Evolutionary conservation across 495 filamentous ascomycete species (phyloP), one percentile per base, ranked within the genome.

Genomic region (Penicillium taxi): DNA sequence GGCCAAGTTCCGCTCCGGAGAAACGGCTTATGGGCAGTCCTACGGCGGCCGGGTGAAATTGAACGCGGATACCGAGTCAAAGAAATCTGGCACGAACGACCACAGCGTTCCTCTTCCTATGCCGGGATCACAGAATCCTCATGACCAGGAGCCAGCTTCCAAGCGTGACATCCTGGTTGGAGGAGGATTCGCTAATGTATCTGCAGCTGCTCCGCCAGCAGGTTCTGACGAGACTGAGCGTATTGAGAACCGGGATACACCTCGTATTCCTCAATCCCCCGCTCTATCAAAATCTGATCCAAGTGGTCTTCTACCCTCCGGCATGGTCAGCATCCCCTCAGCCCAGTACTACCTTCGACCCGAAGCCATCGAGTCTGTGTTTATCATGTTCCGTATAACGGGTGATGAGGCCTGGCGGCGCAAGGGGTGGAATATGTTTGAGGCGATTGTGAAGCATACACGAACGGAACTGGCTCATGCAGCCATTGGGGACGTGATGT

Each of bases 361-460:
- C 28, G 88, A 95, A 67, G 88, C 88, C 2, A 94, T 95, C 45
- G 88, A 95, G 57, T 93, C 85, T 1, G 86, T 95, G 9, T 95
- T 86, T 72, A 88, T 93, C 67, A 86, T 94, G 82, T 94, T 84
- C 67, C 84, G 88, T 50, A 80, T 91, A 45, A 94, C 87, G 0
- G 88, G 86, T 35, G 83, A 91, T 37, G 57, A 71, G 0, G 56
- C 63, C 30, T 95, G 86, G 86, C 84, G 86, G 37, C 76, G 83
- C 38, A 83, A 84, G 47, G 88, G 87, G 13, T 95, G 88, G 88
- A 72, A 76, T 32, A 95, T 95, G 88, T 94, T 88, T 54, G 61
- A 81, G 51, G 73, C 86, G 6, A 73, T 94, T 44, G 62, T 78
- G 19, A 69, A 70, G 39, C 59, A 78, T 41, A 90, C 86, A 9